Evolutionary conservation across 495 filamentous ascomycete species (phyloP), one percentile per base, ranked within the genome.

Genomic region (Pyrenopolyporus hunteri): DNA sequence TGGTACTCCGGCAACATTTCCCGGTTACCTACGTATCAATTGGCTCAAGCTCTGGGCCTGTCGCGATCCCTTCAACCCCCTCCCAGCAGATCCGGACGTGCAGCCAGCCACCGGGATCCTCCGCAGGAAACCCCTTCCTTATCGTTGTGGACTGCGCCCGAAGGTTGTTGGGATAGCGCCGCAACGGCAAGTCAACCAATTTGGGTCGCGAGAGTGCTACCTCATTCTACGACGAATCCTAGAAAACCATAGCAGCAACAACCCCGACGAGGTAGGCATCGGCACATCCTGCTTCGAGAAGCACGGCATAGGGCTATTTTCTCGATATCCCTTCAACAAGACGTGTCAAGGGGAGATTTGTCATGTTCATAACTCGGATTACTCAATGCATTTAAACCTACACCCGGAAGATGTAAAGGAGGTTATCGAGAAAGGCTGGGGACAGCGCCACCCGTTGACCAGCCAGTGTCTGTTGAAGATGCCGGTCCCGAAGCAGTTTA

Each of bases 401-500:
- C 85, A 92, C 52, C 90, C 90, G 1, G 84, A 87, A 22, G 92
- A 97, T 72, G 89, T 88, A 37, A 85, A 80, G 68, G 80, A 86
- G 62, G 80, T 96, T 14, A 75, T 96, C 28, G 86, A 92, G 55
- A 85, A 84, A 36, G 89, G 91, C 14, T 96, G 91, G 91, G 92
- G 89, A n/a, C 84, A 96, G 73, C 79, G 91, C n/a, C 91, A 96
- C 73, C 89, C 89, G 1, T 79, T 96, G 57, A 86, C 89, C 2
- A 85, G 86, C 57, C 83, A 74, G 33, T 72, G 70, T 64, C 72
- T 72, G 55, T 76, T 77, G 39, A 78, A 61, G 67, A 77, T 78
- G 52, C 90, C 82, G 61, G 80, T 84, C 47, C 89, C 90, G 1
- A 70, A 72, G 8, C 87, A 87, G 25, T 95, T 89, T 71, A 71